phyloP scores from a whole-genome alignment of 768 basidiomycete genomes.

The Podaxis pistillaris region DNA sequence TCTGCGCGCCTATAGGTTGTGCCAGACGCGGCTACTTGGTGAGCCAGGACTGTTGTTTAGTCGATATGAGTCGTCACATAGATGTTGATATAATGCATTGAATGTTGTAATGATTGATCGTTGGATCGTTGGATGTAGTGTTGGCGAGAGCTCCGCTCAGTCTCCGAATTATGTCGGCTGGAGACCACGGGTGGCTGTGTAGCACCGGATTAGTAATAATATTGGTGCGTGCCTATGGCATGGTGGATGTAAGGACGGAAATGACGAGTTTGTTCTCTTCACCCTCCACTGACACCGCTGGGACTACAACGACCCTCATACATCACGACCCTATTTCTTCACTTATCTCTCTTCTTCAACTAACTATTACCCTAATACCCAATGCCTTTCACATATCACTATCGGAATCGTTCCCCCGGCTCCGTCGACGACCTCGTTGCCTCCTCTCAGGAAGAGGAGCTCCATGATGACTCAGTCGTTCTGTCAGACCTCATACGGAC shows the following conservation, averaged over 20 bases:
- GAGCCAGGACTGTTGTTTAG: background rate
- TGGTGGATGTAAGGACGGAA: background rate
- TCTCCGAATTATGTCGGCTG: background rate
- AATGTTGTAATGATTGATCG: conserved; percentile 2
- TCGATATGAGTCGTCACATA: background rate
- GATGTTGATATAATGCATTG: background rate
- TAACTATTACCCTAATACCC: conserved; percentile 10
- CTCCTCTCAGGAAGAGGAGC: background rate
- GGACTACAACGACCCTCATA: background rate
- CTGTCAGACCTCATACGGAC: conserved; percentile 73
- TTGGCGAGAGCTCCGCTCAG: background rate
- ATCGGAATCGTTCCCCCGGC: background rate
- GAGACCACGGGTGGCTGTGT: background rate
- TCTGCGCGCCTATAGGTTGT: conserved; percentile 5
- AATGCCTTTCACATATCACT: conserved; percentile 13
- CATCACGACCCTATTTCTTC: background rate
- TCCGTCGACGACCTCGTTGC: conserved; percentile 5
- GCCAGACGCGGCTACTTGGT: background rate
- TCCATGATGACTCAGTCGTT: conserved; percentile 62
- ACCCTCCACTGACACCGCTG: conserved; percentile 2
- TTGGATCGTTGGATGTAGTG: background rate
- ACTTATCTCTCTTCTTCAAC: background rate
- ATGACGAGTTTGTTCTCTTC: background rate
- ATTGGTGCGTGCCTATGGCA: background rate
- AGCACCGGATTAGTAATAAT: background rate